Evolutionary conservation across 2,329 filamentous ascomycete genomes (phyloP).

Genomic region (Amesomyces nigricolor): DNA sequence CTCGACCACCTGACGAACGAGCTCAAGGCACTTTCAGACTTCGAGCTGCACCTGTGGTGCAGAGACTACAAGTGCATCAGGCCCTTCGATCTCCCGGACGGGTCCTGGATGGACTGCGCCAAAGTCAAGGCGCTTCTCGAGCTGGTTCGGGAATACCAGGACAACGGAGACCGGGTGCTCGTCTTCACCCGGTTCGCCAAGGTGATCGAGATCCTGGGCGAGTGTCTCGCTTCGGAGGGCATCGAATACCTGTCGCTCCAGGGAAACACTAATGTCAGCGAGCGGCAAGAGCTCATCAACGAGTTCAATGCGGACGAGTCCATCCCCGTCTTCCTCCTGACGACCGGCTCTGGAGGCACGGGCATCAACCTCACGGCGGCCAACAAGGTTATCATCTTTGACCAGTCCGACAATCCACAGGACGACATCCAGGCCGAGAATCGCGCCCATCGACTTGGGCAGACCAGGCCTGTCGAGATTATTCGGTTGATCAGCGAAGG

Average conservation of each 20-base stretch:
- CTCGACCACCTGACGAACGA: conserved; percentile 50
- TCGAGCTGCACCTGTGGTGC: conserved; percentile 61
- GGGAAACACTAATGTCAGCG: conserved; percentile 72
- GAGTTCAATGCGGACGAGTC: conserved; percentile 69
- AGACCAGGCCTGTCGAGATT: conserved; percentile 85
- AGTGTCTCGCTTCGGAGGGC: conserved; percentile 66
- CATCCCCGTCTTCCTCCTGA: conserved; percentile 88
- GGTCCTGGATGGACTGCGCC: conserved; percentile 59
- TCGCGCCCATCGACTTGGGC: conserved; percentile 88
- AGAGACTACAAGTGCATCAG: conserved; percentile 52
- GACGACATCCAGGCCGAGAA: conserved; percentile 99
- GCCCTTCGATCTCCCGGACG: conserved; percentile 48
- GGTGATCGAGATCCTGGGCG: conserved; percentile 83
- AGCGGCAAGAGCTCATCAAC: conserved; percentile 83
- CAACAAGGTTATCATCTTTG: conserved; percentile 97
- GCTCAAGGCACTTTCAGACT: conserved; percentile 55
- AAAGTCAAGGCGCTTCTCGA: conserved; percentile 79
- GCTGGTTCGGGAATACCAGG: conserved; percentile 65
- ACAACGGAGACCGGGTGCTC: conserved; percentile 78
- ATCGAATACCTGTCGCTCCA: conserved; percentile 83
- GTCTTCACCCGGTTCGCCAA: conserved; percentile 93
- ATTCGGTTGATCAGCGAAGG: conserved; percentile 72
- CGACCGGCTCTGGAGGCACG: conserved; percentile 90
- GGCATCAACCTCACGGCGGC: conserved; percentile 93
- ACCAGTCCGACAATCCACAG: conserved; percentile 95